A percentile compares a stretch with the other conserved stretches of the same genome.
Evolutionary conservation across 148 eudicot genomes (phyloP).

Genomic region (Limonium bicolor): DNA sequence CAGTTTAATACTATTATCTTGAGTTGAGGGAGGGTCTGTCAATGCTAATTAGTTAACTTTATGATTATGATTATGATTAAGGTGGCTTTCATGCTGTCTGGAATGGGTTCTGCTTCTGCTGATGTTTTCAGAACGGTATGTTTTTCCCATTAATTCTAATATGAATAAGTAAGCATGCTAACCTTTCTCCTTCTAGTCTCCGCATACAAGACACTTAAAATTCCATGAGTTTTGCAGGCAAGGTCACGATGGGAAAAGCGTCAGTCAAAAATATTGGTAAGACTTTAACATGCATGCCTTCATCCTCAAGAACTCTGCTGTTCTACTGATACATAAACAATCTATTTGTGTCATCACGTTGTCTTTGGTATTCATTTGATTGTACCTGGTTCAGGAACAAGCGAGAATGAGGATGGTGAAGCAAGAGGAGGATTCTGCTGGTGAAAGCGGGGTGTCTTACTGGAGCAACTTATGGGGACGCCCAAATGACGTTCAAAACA

Average conservation of each 20-base stretch:
- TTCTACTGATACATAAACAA: too few species aligned
- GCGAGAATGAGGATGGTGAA: constrained; percentile 74
- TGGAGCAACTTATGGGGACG: constrained; percentile 79
- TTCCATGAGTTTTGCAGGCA: constrained; percentile 37
- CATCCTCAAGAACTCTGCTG: too few species aligned
- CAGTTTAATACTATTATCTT: too few species aligned
- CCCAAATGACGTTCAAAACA: constrained; percentile 29
- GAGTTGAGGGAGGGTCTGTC: too few species aligned
- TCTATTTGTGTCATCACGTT: too few species aligned
- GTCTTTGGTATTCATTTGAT: too few species aligned
- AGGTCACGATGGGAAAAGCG: constrained; percentile 85
- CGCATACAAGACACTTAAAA: background rate
- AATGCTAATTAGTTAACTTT: background rate
- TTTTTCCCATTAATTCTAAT: background rate
- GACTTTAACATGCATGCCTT: too few species aligned
- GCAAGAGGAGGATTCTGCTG: constrained; percentile 40
- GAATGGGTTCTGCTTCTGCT: constrained; percentile 68
- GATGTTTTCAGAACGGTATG: constrained; percentile 92
- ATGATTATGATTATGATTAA: constrained; percentile 14
- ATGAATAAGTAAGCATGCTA: too few species aligned
- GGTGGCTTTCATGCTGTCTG: constrained; percentile 93
- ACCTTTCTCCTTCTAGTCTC: too few species aligned
- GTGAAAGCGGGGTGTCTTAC: constrained; percentile 26
- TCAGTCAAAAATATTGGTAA: constrained; percentile 69
- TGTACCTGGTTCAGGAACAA: constrained; percentile 76